These are phyloP conservation scores for Epichloe sibirici DNA, from an alignment of 2,329 filamentous ascomycete species.

Conservation along the genomic window DNA sequence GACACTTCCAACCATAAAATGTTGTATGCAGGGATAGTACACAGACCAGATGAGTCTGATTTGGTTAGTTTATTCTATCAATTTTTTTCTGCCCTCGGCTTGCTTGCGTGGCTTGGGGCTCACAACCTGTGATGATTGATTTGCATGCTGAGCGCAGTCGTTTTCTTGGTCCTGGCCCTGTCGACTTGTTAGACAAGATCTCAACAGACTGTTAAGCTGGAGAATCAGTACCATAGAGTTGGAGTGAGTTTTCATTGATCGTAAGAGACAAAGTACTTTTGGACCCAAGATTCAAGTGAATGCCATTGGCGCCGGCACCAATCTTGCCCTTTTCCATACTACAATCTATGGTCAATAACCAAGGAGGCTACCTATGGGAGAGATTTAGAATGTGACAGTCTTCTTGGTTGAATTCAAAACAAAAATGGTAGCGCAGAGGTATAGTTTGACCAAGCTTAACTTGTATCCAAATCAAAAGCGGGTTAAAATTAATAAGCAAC, in stretches of 20 bases:
- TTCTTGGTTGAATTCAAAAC: background rate
- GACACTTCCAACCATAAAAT: conserved; percentile 67
- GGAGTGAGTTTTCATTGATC: conserved; percentile 18
- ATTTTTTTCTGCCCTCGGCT: background rate
- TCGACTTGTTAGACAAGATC: background rate
- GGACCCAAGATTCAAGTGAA: conserved; percentile 18
- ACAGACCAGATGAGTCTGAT: conserved; percentile 14
- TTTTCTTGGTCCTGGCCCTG: conserved; percentile 4
- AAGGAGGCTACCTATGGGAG: background rate
- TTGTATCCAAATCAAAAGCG: too few relatives aligned
- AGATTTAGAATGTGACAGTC: background rate
- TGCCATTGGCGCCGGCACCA: conserved; percentile 9
- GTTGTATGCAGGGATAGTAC: conserved; percentile 62
- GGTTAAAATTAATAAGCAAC: too few relatives aligned
- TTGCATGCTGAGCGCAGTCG: conserved; percentile 6
- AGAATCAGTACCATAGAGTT: conserved; percentile 21
- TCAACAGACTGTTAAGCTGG: background rate
- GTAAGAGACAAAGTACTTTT: conserved; percentile 18
- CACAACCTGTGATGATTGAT: conserved; percentile 5
- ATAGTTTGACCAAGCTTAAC: too few relatives aligned
- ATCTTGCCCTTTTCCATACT: conserved; percentile 10
- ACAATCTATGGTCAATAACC: background rate
- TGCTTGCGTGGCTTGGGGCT: background rate
- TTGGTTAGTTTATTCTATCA: background rate
- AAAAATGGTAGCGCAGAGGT: background rate